Percentiles rank a stretch among this genome's conserved stretches.
Conservation (phyloP, 257 asterid species). For the Nicotiana knightiana region DNA sequence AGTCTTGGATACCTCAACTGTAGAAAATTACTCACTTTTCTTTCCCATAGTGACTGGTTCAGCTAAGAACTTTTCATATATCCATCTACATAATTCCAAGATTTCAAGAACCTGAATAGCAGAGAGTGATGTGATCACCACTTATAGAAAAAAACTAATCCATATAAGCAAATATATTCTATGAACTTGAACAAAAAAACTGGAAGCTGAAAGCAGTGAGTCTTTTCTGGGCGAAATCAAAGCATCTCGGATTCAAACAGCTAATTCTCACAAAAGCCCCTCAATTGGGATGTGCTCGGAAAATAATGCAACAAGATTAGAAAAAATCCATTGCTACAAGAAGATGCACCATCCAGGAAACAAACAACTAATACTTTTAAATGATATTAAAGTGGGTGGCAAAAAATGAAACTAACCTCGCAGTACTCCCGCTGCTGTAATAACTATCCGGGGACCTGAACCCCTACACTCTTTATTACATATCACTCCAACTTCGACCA, state of each 20-base stretch:
- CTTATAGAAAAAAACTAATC: background rate
- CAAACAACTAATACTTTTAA: background rate
- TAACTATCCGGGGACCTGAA: background rate
- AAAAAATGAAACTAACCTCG: background rate
- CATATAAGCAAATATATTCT: background rate
- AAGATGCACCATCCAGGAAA: background rate
- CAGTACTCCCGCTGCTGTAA: background rate
- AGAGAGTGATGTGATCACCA: background rate
- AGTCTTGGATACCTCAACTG: background rate
- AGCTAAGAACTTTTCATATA: background rate
- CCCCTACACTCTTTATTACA: background rate
- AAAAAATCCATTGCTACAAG: background rate
- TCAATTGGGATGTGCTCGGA: background rate
- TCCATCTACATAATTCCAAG: background rate
- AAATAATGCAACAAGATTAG: background rate
- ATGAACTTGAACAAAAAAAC: background rate
- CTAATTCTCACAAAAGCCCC: background rate
- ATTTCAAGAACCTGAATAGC: background rate
- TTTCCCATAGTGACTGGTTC: background rate
- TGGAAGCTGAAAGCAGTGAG: background rate
- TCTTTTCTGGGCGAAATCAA: background rate
- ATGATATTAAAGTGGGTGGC: background rate
- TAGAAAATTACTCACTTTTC: background rate
- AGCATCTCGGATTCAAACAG: background rate
- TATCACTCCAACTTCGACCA: constrained; percentile 77